Base-by-base conservation (phyloP, 768 basidiomycete genomes). In the Hypholoma sublateritium region DNA sequence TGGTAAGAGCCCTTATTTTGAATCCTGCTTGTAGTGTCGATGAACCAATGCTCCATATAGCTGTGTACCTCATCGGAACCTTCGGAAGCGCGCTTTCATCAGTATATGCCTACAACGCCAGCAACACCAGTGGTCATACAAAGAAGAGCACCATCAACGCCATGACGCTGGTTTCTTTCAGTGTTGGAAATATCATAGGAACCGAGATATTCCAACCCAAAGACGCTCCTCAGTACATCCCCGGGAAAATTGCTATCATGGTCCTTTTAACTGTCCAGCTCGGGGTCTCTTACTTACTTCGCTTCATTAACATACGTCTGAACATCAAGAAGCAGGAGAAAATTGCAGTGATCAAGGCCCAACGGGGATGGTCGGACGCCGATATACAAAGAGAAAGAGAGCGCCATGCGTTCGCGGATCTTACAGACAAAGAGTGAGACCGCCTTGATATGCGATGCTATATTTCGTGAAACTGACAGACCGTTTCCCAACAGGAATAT, bases 121-220 rank as follows among this genome's bases (percentile, higher is more conserved):
- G 80, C 52, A 86, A 88, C 65, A 86, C 81, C 0, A 79, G 79
- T 34, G 84, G 84, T 0, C 82, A 85, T 50, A 87, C 85, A 5
- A 87, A 88, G 74, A 88, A 87, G 73, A 80, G 82, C 58, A 86
- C 85, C 1, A 77, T 86, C 60, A 86, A 86, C 53, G 80, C 83
- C 4, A 74, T 85, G 77, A 86, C 83, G 2, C 68, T 86, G 19
- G 74, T 76, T 4, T 70, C 81, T 0, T 85, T 86, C 63, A 75
- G 77, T 47, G 58, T 83, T 17, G 83, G 86, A 16, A 87, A 87
- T 62, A 83, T 86, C 46, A 74, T 85, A 54, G 87, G 87, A 5
- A 77, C 83, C 0, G 79, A 83, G 65, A 85, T 86, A 28, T 85
- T 89, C 64, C 82, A 80, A 32, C 80, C 85, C 0, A 77, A 81